Base-by-base conservation (phyloP, 352 stramenopile genomes). In the Globisporangium rhizosaccharum region DNA sequence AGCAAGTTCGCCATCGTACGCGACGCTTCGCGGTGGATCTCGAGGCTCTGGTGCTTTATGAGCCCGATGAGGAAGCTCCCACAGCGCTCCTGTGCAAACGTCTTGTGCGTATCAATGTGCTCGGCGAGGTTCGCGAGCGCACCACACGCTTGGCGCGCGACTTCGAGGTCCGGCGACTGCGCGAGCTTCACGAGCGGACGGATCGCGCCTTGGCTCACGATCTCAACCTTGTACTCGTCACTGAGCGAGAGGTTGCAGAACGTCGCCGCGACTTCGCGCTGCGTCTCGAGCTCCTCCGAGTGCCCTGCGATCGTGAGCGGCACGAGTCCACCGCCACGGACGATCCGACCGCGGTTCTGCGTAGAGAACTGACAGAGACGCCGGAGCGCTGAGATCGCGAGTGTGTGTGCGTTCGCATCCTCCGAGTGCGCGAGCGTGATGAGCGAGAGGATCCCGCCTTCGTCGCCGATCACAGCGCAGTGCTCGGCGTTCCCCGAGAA, bases 41-140 rank as follows among this genome's bases (percentile, higher is more conserved):
- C 90, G 49, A 97, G 69, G 63, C 76, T 83, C 28, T 76, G 73
- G 57, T 94, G 88, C 55, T 89, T 84, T 73, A 98, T 85, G 12
- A 96, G 66, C 10, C 68, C 79, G 37, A 92, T 88, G 2, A 93
- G 57, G 54, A 88, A 91, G 30, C 71, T 68, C 6, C 88, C 85
- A 44, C 88, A 88, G 7, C 76, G 75, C 53, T 76, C 75, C 2
- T 75, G 76, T 1, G 79, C 83, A 42, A 99, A 97, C 33, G 78
- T 65, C n/a, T 83, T 68, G 71, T 98, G 96, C 2, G 92, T 98
- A 36, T 97, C 87, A 23, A 97, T 65, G 51, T 98, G 92, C 64
- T 98, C 94, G 14, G 92, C 92, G 11, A 98, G 72, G 57, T 98
- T 98, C 2, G 94, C 94, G 2, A 98, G 79, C 5, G 98, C 87